phyloP scores from a whole-genome alignment of 331 rosid species.

The Dryas integrifolia region DNA sequence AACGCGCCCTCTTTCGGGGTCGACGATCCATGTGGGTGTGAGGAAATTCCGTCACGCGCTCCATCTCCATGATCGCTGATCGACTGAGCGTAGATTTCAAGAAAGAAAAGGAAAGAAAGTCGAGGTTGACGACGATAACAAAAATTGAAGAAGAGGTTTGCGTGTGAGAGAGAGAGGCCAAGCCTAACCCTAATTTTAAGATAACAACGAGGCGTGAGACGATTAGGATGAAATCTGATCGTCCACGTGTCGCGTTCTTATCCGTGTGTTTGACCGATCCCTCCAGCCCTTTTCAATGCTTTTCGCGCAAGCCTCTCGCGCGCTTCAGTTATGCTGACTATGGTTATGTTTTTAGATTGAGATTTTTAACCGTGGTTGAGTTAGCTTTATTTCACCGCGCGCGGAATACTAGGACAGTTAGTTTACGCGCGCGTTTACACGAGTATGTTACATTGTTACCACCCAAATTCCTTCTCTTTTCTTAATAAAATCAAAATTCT shows the following conservation, averaged over 20 bases:
- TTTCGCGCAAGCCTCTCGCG: not conserved
- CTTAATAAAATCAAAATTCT: too few relatives aligned
- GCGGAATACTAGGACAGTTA: not conserved
- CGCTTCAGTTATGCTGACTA: not conserved
- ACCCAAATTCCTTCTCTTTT: too few relatives aligned
- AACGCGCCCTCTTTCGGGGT: slow-evolving; percentile 84
- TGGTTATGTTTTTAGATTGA: slow-evolving; percentile 4
- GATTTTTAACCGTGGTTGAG: slow-evolving; percentile 28
- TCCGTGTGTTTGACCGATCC: slow-evolving; percentile 18
- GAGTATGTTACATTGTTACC: too few relatives aligned
- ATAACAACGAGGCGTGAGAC: slow-evolving; percentile 18
- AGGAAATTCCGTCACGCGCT: slow-evolving; percentile 82
- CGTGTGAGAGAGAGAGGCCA: not conserved
- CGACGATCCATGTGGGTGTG: slow-evolving; percentile 79
- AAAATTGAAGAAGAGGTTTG: not conserved
- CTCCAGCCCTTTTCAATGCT: slow-evolving; percentile 6
- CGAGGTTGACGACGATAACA: slow-evolving; percentile 3
- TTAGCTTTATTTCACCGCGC: not conserved
- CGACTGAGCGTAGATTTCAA: not conserved
- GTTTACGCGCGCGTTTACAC: not conserved
- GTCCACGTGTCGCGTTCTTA: slow-evolving; percentile 38
- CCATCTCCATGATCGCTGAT: slow-evolving; percentile 69
- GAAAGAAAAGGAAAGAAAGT: not conserved
- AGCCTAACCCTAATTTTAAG: slow-evolving; percentile 41
- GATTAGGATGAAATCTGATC: slow-evolving; percentile 27